Evolutionary conservation across 352 stramenopile species (phyloP).

Genomic region (Globisporangium emineosum): DNA sequence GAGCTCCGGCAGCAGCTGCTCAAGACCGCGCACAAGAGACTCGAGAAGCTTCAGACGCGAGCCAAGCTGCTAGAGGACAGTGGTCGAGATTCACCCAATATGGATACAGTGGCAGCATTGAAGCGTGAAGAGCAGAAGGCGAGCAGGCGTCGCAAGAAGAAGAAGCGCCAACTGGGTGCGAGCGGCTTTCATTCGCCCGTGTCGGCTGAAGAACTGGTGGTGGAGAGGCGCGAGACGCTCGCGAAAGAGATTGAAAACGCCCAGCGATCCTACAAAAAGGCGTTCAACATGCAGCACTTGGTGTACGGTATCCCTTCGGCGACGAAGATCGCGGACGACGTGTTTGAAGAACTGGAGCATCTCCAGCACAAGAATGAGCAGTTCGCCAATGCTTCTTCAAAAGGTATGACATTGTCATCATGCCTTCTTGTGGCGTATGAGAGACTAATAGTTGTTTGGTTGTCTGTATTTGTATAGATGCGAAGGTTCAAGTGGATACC

Average conservation of each 20-base stretch:
- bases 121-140: background rate
- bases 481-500: background rate
- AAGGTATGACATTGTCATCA: slow-evolving; percentile 8
- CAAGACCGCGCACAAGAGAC: slow-evolving; percentile 10
- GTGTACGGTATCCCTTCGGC: slow-evolving; percentile 33
- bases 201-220: background rate
- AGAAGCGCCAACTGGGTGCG: background rate
- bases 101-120: background rate
- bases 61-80: slow-evolving; percentile 1
- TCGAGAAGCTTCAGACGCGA: slow-evolving; percentile 24
- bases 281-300: slow-evolving; percentile 66
- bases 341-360: slow-evolving; percentile 24
- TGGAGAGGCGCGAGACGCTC: slow-evolving; percentile 13
- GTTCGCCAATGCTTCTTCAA: background rate
- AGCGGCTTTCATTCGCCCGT: background rate
- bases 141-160: background rate
- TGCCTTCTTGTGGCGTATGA: no score
- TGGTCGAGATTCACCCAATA: no score
- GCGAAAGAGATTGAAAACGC: slow-evolving; percentile 26
- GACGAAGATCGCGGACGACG: slow-evolving; percentile 35
- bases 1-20: slow-evolving; percentile 31
- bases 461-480: background rate
- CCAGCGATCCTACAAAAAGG: slow-evolving; percentile 24
- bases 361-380: slow-evolving; percentile 17
- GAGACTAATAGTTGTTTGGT: background rate